These are phyloP conservation scores for Hsuehochloa calcarea DNA, from an alignment of 176 grass and related monocot species.

Conservation along the genomic window DNA sequence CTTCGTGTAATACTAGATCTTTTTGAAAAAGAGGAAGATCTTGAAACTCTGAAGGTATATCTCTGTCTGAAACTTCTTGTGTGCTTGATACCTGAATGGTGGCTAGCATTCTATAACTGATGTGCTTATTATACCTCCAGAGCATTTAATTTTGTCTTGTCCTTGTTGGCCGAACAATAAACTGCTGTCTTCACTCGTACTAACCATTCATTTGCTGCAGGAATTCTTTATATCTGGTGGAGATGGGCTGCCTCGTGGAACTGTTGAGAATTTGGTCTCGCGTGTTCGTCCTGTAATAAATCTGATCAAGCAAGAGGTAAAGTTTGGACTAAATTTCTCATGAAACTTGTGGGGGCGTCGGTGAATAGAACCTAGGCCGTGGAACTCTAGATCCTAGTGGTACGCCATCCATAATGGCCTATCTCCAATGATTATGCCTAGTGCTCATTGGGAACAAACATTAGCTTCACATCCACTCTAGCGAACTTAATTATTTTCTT, in stretches of 20 bases:
- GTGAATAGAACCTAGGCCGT: neutral
- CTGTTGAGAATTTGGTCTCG: conserved; percentile 90
- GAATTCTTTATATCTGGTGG: conserved; percentile 99
- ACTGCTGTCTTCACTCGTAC: neutral
- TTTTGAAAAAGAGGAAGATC: too few relatives aligned
- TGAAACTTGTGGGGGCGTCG: neutral
- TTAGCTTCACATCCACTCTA: neutral
- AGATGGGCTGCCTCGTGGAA: conserved; percentile 98
- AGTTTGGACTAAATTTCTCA: conserved; percentile 4
- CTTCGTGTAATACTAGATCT: conserved; percentile 92
- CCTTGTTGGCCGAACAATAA: conserved; percentile 21
- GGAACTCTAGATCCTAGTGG: neutral
- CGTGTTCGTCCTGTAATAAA: conserved; percentile 80
- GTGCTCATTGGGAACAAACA: neutral
- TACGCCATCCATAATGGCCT: neutral
- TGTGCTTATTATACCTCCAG: conserved; percentile 20
- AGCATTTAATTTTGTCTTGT: conserved; percentile 11
- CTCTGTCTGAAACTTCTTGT: neutral
- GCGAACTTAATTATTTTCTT: neutral
- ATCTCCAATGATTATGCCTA: neutral
- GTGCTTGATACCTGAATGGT: too few relatives aligned
- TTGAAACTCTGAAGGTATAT: conserved; percentile 91
- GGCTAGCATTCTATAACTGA: too few relatives aligned
- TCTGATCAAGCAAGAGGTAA: conserved; percentile 89
- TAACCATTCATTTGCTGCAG: conserved; percentile 42